Conservation (phyloP, 305 asterid genomes). For the Fraxinus paxiana region DNA sequence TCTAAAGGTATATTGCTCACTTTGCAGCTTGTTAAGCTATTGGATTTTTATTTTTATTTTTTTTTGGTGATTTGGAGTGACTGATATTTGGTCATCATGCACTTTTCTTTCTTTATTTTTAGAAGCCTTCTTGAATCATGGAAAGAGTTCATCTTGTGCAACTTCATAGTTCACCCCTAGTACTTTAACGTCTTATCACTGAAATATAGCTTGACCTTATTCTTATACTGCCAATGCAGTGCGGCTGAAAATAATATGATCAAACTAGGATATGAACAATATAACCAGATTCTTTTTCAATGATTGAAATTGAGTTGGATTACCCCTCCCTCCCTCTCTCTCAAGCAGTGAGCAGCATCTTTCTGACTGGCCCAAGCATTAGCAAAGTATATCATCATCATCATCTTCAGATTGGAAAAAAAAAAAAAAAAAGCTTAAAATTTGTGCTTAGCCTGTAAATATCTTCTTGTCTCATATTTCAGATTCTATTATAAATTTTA, state of each 20-base stretch:
- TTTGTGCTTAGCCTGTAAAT: neutral
- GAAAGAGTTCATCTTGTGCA: neutral
- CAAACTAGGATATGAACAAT: neutral
- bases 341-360: constrained; percentile 10
- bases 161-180: neutral
- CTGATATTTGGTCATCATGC: constrained; percentile 9
- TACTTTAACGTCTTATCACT: neutral
- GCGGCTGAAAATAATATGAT: constrained; percentile 5
- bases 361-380: constrained; percentile 20
- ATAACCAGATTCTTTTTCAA: constrained; percentile 1
- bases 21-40: constrained; percentile 18
- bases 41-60: neutral
- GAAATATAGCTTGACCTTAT: neutral
- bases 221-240: constrained; percentile 5
- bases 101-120: constrained; percentile 6
- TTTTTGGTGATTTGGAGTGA: constrained; percentile 4
- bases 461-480: neutral
- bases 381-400: constrained; percentile 12
- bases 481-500: neutral
- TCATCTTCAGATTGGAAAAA: constrained; percentile 6
- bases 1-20: constrained; percentile 63
- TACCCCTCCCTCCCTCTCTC: neutral
- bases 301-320: neutral
- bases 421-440: neutral
- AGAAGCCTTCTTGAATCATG: constrained; percentile 15